Evolutionary conservation across 352 stramenopile genomes (phyloP), one percentile per base, ranked within the genome.

Genomic region (Globisporangium cystogenes): DNA sequence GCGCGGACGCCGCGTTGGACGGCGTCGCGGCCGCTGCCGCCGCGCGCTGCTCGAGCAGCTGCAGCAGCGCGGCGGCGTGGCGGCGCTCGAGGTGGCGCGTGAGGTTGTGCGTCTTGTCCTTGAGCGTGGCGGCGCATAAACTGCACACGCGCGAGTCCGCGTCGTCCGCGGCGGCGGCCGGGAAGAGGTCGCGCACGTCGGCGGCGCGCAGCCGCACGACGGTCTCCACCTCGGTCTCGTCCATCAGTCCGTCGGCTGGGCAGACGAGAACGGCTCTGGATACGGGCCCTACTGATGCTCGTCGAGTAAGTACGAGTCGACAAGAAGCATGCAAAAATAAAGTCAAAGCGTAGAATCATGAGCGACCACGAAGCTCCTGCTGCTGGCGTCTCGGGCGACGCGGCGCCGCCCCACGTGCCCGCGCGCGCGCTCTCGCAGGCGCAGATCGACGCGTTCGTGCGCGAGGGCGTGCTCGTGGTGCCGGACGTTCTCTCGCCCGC

Each of bases 401-500:
- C 55, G 12, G 37, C 49, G 35, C 31, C 53, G 5, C 70, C 70
- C 18, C 36, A 55, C 16, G 62, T 75, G 26, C 48, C 51, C 14
- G 26, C 27, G 12, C 61, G 65, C 7, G 61, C 70, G 14, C 55
- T 92, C 37, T 75, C 73, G 5, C 68, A 72, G n/a, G 59, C 60
- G 18, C 76, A 93, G 64, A 66, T 92, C 33, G 63, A 74, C 7
- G 41, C 74, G 42, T 96, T 96, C 54, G 51, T 76, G 29, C 53
- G 68, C 8, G 61, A 73, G 26, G 86, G 84, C 29, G 76, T 93
- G 39, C 45, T 96, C 15, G 81, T 95, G 10, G 73, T 95, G 11
- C 74, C 77, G 1, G 73, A 91, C 50, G 71, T 95, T 7, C 55
- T 96, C 15, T 77, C 67, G 11, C 42, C 64, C 0, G 64, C 82